These are phyloP conservation scores for Beta lomatogona DNA, from an alignment of 179 eudicot species.

Conservation along the genomic window DNA sequence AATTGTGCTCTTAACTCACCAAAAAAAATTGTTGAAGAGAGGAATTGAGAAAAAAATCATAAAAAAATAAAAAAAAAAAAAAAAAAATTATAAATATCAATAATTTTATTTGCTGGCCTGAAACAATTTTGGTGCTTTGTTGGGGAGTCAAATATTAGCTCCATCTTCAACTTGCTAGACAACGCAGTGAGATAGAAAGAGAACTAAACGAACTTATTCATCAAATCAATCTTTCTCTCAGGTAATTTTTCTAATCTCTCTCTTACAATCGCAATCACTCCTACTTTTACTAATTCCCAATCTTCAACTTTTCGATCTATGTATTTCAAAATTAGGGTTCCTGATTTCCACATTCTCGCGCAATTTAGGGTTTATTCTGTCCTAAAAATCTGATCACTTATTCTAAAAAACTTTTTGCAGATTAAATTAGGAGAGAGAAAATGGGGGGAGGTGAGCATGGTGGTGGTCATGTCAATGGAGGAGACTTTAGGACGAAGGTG, in stretches of 20 bases:
- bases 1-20: too few relatives aligned
- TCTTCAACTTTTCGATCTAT: neutral
- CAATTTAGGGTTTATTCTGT: conserved; percentile 17
- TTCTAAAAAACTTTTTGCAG: neutral
- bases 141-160: neutral
- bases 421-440: conserved; percentile 21
- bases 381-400: neutral
- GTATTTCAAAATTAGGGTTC: conserved; percentile 24
- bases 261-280: neutral
- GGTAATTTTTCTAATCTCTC: neutral
- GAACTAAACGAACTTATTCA: neutral
- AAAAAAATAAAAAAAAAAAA: too few relatives aligned
- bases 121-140: neutral
- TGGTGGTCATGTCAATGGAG: conserved; percentile 48
- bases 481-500: conserved; percentile 78
- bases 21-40: too few relatives aligned
- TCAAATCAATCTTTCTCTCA: neutral
- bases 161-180: conserved; percentile 15
- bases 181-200: neutral
- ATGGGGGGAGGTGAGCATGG: conserved; percentile 70
- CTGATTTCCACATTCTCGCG: conserved; percentile 11
- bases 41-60: too few relatives aligned
- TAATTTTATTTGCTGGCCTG: neutral
- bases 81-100: too few relatives aligned
- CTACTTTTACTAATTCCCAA: neutral